Percentiles rank a stretch among this genome's conserved stretches.
phyloP scores from a whole-genome alignment of 2,329 filamentous ascomycete genomes.

The Cercospora sp. region DNA sequence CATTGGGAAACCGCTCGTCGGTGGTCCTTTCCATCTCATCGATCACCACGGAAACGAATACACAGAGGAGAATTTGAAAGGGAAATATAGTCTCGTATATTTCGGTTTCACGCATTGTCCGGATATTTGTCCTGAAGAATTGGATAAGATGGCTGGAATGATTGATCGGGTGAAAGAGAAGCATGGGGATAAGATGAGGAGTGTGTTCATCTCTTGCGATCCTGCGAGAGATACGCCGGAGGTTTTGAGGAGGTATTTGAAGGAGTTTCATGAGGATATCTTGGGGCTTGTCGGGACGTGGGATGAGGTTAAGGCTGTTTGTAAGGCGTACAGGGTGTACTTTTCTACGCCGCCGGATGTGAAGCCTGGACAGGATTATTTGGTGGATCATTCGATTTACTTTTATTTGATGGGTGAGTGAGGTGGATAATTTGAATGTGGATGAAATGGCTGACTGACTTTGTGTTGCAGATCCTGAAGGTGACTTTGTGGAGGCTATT shows the following conservation, averaged over 20 bases:
- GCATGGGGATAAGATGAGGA: slow-evolving; percentile 56
- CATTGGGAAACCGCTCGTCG: slow-evolving; percentile 88
- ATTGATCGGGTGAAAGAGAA: slow-evolving; percentile 65
- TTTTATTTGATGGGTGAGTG: slow-evolving; percentile 89
- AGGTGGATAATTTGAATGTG: not conserved
- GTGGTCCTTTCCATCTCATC: slow-evolving; percentile 77
- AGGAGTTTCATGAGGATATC: slow-evolving; percentile 85
- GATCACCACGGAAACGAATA: slow-evolving; percentile 80
- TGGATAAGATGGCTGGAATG: slow-evolving; percentile 99
- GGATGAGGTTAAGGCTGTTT: slow-evolving; percentile 88
- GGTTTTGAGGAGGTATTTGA: slow-evolving; percentile 80
- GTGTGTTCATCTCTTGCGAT: slow-evolving; percentile 94
- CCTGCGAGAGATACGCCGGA: slow-evolving; percentile 85
- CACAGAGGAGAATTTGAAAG: slow-evolving; percentile 77
- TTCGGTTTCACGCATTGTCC: slow-evolving; percentile 98
- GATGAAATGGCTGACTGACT: not conserved
- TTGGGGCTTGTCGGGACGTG: slow-evolving; percentile 90
- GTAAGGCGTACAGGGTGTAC: slow-evolving; percentile 95
- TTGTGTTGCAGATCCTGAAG: slow-evolving; percentile 72
- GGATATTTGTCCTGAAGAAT: slow-evolving; percentile 97
- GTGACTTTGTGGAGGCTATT: slow-evolving; percentile 96
- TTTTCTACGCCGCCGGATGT: slow-evolving; percentile 90
- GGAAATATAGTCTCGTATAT: slow-evolving; percentile 86
- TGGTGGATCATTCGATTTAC: slow-evolving; percentile 99
- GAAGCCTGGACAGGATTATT: slow-evolving; percentile 89